phyloP scores from a whole-genome alignment of 768 basidiomycete species.

The Mycena polygramma region DNA sequence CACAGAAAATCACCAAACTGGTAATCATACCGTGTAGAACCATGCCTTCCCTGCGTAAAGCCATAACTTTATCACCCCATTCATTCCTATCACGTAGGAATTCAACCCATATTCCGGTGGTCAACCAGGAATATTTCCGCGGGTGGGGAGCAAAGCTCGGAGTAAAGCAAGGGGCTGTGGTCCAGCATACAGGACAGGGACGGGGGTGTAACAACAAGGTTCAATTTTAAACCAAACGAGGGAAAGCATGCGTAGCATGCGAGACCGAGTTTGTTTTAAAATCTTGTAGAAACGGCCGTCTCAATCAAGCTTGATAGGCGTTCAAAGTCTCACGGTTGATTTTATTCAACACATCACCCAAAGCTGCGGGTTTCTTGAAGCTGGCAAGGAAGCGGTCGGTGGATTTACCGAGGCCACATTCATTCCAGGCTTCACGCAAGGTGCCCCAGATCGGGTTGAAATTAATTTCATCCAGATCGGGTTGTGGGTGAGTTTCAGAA shows the following conservation, averaged over 20 bases:
- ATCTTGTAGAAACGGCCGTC: no score
- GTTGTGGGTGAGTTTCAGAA: conserved; percentile 1
- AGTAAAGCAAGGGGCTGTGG: neutral
- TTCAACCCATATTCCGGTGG: conserved; percentile 2
- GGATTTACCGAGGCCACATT: conserved; percentile 10
- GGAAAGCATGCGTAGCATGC: no score
- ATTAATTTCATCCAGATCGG: neutral
- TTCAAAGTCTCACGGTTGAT: neutral
- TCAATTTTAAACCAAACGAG: no score
- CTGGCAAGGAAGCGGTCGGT: conserved; percentile 1
- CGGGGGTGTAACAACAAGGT: neutral
- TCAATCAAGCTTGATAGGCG: neutral
- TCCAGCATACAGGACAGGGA: conserved; percentile 5
- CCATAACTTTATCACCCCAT: neutral
- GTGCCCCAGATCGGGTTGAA: neutral
- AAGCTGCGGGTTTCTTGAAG: conserved; percentile 1
- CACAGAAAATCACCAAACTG: neutral
- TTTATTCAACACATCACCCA: conserved; percentile 6
- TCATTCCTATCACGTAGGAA: neutral
- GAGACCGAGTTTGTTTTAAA: no score
- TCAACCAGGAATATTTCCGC: conserved; percentile 3
- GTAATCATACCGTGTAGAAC: neutral
- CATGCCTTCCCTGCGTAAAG: neutral
- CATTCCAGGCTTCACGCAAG: conserved; percentile 7
- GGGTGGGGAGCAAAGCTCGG: neutral